Evolutionary conservation across 2,329 filamentous ascomycete species (phyloP).

Genomic region (Microdochium bolleyi): DNA sequence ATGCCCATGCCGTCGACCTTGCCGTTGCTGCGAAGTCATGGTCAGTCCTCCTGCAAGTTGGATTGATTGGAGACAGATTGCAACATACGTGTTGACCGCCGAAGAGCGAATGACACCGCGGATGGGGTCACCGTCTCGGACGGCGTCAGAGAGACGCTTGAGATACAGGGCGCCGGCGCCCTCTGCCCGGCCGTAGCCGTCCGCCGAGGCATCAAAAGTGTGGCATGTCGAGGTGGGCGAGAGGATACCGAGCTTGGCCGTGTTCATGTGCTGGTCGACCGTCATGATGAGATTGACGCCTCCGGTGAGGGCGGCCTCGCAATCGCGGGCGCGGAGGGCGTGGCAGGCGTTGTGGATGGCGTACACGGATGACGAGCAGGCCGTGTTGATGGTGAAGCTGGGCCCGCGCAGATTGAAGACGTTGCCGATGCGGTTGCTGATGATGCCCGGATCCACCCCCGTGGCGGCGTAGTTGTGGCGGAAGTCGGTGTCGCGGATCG

Average conservation of each 20-base stretch:
- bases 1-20: conserved; percentile 16
- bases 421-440: background rate
- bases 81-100: conserved; percentile 7
- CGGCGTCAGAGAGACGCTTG: background rate
- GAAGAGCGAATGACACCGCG: background rate
- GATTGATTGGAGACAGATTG: conserved; percentile 1
- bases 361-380: conserved; percentile 21
- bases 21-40: conserved; percentile 8
- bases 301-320: conserved; percentile 19
- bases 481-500: conserved; percentile 16
- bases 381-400: background rate
- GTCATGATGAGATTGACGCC: conserved; percentile 26
- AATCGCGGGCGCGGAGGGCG: background rate
- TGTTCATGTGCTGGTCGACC: conserved; percentile 18
- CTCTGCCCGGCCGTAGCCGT: background rate
- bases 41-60: too few relatives aligned
- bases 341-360: conserved; percentile 19
- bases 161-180: background rate
- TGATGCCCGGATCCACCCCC: background rate
- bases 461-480: background rate
- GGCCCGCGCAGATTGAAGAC: background rate
- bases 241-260: conserved; percentile 36
- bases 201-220: background rate
- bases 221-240: background rate
- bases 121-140: background rate